Percentiles rank a stretch among this genome's conserved stretches.
These are phyloP conservation scores for Colletotrichum euphorbiae DNA, from an alignment of 2,329 filamentous ascomycete species.

Conservation along the genomic window DNA sequence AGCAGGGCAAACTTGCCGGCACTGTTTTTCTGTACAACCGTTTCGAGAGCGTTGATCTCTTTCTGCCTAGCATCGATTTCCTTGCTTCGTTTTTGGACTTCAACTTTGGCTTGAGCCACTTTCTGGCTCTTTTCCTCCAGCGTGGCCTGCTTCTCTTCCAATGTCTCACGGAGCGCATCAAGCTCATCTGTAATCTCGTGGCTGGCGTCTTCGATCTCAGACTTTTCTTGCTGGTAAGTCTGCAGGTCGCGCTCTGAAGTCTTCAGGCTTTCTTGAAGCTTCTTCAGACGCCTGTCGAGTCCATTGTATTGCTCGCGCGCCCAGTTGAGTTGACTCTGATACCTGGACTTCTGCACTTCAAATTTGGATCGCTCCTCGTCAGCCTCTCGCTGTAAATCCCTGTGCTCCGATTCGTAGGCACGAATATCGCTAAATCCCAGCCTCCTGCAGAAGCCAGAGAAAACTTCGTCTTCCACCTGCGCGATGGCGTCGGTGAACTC, in stretches of 20 bases:
- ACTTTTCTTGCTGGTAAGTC: conserved; percentile 77
- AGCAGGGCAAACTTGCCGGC: conserved; percentile 86
- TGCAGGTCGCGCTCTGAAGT: conserved; percentile 77
- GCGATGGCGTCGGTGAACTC: conserved; percentile 74
- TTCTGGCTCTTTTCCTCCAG: conserved; percentile 78
- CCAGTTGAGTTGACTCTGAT: conserved; percentile 72
- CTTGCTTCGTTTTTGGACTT: conserved; percentile 86
- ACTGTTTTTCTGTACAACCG: conserved; percentile 86
- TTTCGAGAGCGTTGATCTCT: conserved; percentile 82
- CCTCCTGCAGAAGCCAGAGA: conserved; percentile 84
- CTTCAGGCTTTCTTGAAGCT: conserved; percentile 73
- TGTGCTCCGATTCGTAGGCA: conserved; percentile 93
- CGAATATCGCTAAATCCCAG: conserved; percentile 91
- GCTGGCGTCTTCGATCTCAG: conserved; percentile 78
- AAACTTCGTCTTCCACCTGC: conserved; percentile 88
- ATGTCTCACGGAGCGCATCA: conserved; percentile 77
- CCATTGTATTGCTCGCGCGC: conserved; percentile 64
- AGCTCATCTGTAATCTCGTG: conserved; percentile 81
- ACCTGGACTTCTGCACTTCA: conserved; percentile 81
- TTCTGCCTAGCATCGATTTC: conserved; percentile 81
- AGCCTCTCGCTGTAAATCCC: conserved; percentile 90
- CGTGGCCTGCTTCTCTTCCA: conserved; percentile 76
- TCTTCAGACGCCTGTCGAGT: conserved; percentile 75
- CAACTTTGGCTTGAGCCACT: conserved; percentile 81
- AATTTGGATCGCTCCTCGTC: conserved; percentile 89